phyloP scores from a whole-genome alignment of 177 flowering plant genomes.

The Vitis hybrid region DNA sequence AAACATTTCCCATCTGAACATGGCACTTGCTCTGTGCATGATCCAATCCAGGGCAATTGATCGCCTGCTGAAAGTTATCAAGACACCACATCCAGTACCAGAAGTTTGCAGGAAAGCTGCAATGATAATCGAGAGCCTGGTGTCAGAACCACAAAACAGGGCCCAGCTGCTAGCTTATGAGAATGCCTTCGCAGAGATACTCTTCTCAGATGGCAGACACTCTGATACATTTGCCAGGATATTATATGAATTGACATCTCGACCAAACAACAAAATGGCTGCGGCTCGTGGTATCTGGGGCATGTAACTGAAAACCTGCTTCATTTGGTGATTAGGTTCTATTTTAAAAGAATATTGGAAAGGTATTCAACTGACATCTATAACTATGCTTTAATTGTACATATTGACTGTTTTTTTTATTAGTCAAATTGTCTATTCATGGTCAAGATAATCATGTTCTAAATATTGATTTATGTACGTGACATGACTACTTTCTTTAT shows the following conservation, averaged over 20 bases:
- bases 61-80: constrained; percentile 75
- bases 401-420: not conserved
- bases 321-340: not conserved
- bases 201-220: constrained; percentile 69
- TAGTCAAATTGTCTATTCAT: not conserved
- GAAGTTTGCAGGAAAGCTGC: constrained; percentile 95
- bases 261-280: constrained; percentile 69
- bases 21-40: not conserved
- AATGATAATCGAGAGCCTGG: constrained; percentile 82
- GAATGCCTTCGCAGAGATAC: constrained; percentile 87
- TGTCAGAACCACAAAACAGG: constrained; percentile 87
- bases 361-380: not conserved
- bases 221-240: constrained; percentile 94
- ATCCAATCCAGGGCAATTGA: constrained; percentile 76
- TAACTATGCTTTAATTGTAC: not conserved
- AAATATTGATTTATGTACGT: not conserved
- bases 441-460: not conserved
- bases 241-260: constrained; percentile 79
- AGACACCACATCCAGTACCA: constrained; percentile 86
- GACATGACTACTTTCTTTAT: not conserved
- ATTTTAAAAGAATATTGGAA: not conserved
- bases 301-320: constrained; percentile 30
- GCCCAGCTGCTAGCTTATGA: constrained; percentile 72
- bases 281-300: constrained; percentile 92
- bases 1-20: constrained; percentile 2